phyloP scores from a whole-genome alignment of 2,329 filamentous ascomycete genomes.

The Davidsoniella eucalypti region DNA sequence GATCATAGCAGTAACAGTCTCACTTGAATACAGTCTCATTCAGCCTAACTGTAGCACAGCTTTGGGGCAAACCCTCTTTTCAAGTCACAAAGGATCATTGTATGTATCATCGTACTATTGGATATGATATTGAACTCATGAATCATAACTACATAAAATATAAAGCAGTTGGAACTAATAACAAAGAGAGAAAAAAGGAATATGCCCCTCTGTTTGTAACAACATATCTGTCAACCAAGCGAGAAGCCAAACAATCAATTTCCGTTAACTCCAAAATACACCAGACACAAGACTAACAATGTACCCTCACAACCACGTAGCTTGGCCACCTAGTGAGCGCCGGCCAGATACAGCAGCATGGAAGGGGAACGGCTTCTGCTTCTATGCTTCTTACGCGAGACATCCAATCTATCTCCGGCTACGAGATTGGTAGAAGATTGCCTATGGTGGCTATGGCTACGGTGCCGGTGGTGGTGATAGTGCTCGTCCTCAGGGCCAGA shows the following conservation, averaged over 20 bases:
- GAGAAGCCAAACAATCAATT: not conserved
- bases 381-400: conserved; percentile 41
- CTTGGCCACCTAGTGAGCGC: conserved; percentile 21
- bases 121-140: too few species aligned
- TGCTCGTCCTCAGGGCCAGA: conserved; percentile 20
- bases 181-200: too few species aligned
- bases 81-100: too few species aligned
- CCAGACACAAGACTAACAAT: not conserved
- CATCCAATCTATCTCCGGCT: conserved; percentile 32
- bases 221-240: not conserved
- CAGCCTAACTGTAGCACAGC: too few species aligned
- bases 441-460: conserved; percentile 15
- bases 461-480: conserved; percentile 25
- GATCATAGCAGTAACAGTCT: too few species aligned
- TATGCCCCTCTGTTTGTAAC: too few species aligned
- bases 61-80: too few species aligned
- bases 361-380: conserved; percentile 40
- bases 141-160: too few species aligned
- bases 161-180: too few species aligned
- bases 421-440: not conserved
- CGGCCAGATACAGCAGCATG: conserved; percentile 41
- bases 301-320: not conserved
- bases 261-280: not conserved
- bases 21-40: too few species aligned
- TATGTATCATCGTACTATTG: too few species aligned